Evolutionary conservation across 495 filamentous ascomycete genomes (phyloP), one percentile per base, ranked within the genome.

Genomic region (Aspergillus funiculosus): DNA sequence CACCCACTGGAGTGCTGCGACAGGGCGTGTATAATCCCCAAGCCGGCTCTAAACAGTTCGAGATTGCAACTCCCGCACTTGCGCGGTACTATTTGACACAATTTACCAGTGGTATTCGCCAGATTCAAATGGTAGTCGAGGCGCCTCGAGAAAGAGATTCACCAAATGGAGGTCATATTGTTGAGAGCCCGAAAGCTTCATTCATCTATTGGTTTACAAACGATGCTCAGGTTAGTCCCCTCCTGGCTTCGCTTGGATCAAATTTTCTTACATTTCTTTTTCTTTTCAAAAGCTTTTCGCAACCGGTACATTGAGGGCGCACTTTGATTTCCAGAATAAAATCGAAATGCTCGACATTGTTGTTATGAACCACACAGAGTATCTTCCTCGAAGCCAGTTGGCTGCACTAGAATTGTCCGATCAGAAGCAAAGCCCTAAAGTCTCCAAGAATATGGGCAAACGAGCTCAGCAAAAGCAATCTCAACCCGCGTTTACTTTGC

Each of bases 1-100:
- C 87, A 0, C 73, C 73, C 0, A 74, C 73, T 5, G 86, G 86
- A 24, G 77, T 82, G 15, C 78, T 88, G 52, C 80, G 82, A 42
- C 75, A 85, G 48, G 72, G 76, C 14, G 68, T 87, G n/a, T 74
- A 60, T 50, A 64, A 72, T 29, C 55, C 61, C 10, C 70, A 75
- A 20, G 64, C 72, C 13, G 66, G 68, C 15, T 57, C 63, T 9
- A 94, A 92, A 61, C 78, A 83, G 40, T 92, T 84, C 46, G 87
- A 91, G 52, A 85, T 95, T 31, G 73, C 80, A 2, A 82, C 78
- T 22, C 75, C 86, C 6, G 81, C 83, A 1, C 63, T 95, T 14
- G 75, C 89, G 11, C 80, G 87, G 37, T 94, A 86, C 53, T 94
- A 91, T 59, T 69, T 81, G 38, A 87, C 83, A 0, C 83, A 90